Evolutionary conservation across 768 basidiomycete genomes (phyloP), one percentile per base, ranked within the genome.

Genomic region (Zangia roseola): DNA sequence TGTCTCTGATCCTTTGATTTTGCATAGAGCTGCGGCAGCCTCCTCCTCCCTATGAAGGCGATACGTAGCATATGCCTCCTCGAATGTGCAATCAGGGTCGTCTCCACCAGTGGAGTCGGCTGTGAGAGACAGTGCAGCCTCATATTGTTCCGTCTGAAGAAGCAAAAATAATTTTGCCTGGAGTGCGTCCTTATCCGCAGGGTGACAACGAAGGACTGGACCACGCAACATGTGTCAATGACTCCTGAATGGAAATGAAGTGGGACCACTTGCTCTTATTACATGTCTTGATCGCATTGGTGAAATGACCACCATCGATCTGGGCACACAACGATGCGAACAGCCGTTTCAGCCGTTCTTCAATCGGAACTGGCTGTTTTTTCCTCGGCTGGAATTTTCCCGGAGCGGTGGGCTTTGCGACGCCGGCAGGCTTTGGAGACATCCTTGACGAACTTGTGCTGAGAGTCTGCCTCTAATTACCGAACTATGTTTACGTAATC

Each of bases 151-250:
- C 1, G 86, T 91, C 59, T 95, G 92, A 40, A 95, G 72, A 30
- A 94, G 76, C 28, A 95, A 71, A 68, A 91, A 93, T n/a, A 94
- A 71, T 63, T 92, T 91, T 10, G 92, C 88, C 62, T 88, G 83
- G 25, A 80, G 69, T 3, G 90, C 89, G 59, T 93, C 84, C n/a
- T 65, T 58, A 62, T 91, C 87, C 5, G 68, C 65, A 25, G 88
- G 82, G 33, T 81, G 75, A 25, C 93, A 69, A 16, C 78, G 74
- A 37, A 94, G 75, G 53, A 94, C 94, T 95, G 54, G 16, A 17
- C 13, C 35, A 41, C 55, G 20, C 42, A 47, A 50, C 52, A 50
- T 31, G 50, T 28, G 54, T 60, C 52, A 63, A 46, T 50, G 33
- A 34, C 52, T 56, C 50, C 50, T 51, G 45, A 62, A 50, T 56